A percentile compares a stretch with the other conserved stretches of the same genome.
Conservation (phyloP, 192 early-diverging fungal species). For the Lunasporangiospora selenospora region DNA sequence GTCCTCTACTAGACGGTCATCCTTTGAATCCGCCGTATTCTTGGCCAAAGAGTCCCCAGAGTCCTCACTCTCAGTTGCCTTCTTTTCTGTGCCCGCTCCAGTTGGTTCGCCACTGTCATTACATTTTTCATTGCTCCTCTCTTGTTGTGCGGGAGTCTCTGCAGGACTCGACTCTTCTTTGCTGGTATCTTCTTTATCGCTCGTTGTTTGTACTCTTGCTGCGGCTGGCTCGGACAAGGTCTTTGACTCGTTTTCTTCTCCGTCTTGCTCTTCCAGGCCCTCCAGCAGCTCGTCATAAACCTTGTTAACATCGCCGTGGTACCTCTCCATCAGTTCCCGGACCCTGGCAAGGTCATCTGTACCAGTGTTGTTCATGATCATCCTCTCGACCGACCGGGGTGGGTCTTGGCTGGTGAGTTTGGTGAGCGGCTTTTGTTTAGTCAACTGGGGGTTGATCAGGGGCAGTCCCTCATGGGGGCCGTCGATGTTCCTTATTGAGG, state of each 20-base stretch:
- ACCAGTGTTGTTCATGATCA: slow-evolving; percentile 64
- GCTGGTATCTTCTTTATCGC: too few relatives aligned
- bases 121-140: too few relatives aligned
- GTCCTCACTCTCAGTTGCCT: too few relatives aligned
- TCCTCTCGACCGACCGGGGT: slow-evolving; percentile 56
- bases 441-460: slow-evolving; percentile 51
- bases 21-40: too few relatives aligned
- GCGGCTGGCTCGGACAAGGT: too few relatives aligned
- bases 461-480: slow-evolving; percentile 70
- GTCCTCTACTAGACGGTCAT: too few relatives aligned
- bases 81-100: too few relatives aligned
- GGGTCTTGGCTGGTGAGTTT: slow-evolving; percentile 28
- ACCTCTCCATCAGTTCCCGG: slow-evolving; percentile 53
- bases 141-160: too few relatives aligned
- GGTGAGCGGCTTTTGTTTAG: slow-evolving; percentile 13
- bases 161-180: too few relatives aligned
- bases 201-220: too few relatives aligned
- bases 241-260: background rate
- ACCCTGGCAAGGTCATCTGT: slow-evolving; percentile 54
- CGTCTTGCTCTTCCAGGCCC: background rate
- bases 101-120: too few relatives aligned
- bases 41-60: too few relatives aligned
- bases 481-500: slow-evolving; percentile 70
- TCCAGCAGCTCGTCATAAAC: slow-evolving; percentile 64
- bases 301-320: slow-evolving; percentile 50